These are phyloP conservation scores for Phytophthora pseudosyringae DNA, from an alignment of 352 stramenopile genomes.

Conservation along the genomic window DNA sequence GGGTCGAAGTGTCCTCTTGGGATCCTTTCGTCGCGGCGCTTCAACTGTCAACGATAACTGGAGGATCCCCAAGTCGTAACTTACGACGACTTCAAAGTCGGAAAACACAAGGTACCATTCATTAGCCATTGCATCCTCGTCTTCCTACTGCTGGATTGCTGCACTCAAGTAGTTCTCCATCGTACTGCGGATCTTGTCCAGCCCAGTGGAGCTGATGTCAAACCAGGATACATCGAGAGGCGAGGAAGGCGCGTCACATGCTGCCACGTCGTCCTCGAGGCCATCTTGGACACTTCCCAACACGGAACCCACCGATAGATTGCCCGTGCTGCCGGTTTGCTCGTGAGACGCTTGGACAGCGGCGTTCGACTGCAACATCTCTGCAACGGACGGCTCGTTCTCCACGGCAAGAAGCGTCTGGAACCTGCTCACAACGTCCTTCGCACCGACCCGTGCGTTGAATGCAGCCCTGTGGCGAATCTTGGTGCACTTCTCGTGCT, in stretches of 20 bases:
- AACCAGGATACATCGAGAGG: constrained; percentile 44
- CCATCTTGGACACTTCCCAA: constrained; percentile 34
- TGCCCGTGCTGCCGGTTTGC: constrained; percentile 2
- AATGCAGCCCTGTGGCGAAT: constrained; percentile 24
- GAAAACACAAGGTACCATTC: no score
- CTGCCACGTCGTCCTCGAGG: constrained; percentile 24
- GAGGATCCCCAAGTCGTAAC: background rate
- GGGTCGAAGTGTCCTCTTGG: background rate
- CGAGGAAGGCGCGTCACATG: constrained; percentile 3
- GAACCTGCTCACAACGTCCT: constrained; percentile 26
- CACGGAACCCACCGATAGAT: constrained; percentile 29
- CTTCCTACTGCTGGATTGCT: constrained; percentile 23
- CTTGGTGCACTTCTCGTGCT: constrained; percentile 37
- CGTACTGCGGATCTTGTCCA: constrained; percentile 28
- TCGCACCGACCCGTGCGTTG: constrained; percentile 4
- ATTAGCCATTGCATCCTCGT: no score
- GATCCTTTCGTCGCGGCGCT: background rate
- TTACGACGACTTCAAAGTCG: background rate
- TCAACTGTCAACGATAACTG: background rate
- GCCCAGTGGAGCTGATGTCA: constrained; percentile 32
- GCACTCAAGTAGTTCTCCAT: constrained; percentile 36
- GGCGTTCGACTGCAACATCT: constrained; percentile 29
- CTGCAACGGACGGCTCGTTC: constrained; percentile 14
- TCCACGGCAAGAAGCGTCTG: constrained; percentile 30
- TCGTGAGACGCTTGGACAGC: constrained; percentile 1